Conservation (phyloP, 78 protist species). For the Paulinella micropora region DNA sequence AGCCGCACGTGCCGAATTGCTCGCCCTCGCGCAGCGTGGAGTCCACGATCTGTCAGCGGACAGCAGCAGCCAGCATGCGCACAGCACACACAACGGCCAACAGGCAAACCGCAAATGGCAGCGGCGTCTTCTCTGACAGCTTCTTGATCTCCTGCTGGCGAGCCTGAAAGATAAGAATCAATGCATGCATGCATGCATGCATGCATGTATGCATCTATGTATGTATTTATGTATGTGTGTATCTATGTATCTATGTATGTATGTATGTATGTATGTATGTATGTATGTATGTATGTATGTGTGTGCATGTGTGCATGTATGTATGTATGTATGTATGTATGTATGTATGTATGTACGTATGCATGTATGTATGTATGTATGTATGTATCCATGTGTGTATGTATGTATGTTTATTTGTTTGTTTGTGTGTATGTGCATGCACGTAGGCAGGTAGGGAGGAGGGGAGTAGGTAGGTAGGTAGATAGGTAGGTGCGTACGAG, state of each 20-base stretch:
- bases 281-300: not conserved
- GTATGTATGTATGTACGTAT: not conserved
- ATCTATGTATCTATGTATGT: not conserved
- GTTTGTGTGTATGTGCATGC: no score
- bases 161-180: not conserved
- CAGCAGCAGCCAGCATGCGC: not conserved
- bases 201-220: not conserved
- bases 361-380: not conserved
- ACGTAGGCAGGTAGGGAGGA: no score
- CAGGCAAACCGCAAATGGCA: not conserved
- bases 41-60: slow-evolving; percentile 39
- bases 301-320: not conserved
- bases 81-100: not conserved
- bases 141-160: not conserved
- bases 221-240: not conserved
- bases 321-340: not conserved
- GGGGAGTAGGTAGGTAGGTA: no score
- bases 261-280: not conserved
- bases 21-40: slow-evolving; percentile 38
- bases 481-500: no score
- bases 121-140: not conserved
- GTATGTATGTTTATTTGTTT: not conserved
- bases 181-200: not conserved
- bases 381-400: not conserved
- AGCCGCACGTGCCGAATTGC: slow-evolving; percentile 38